Conservation (phyloP, 768 basidiomycete species). For the Lyophyllum shimeji region DNA sequence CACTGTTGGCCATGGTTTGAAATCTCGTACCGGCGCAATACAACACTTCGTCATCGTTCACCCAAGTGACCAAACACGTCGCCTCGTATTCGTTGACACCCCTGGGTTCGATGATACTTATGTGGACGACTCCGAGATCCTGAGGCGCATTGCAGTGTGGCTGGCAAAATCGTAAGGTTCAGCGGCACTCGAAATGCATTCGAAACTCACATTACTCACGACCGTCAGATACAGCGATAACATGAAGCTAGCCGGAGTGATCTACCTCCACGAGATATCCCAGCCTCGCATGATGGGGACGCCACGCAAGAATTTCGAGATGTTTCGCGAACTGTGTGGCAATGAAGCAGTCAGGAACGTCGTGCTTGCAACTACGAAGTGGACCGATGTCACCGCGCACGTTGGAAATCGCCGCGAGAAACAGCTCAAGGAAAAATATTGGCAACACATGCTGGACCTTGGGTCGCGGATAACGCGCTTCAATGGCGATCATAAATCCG, state of each 20-base stretch:
- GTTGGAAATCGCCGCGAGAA: constrained; percentile 38
- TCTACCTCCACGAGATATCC: constrained; percentile 15
- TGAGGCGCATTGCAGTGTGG: too few relatives aligned
- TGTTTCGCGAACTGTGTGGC: constrained; percentile 35
- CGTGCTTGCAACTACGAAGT: constrained; percentile 37
- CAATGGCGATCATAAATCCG: background rate
- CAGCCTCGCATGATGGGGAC: constrained; percentile 31
- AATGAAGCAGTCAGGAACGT: constrained; percentile 25
- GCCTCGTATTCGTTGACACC: constrained; percentile 16
- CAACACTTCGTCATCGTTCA: constrained; percentile 15
- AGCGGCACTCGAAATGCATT: too few relatives aligned
- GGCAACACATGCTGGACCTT: constrained; percentile 40
- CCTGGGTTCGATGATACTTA: too few relatives aligned
- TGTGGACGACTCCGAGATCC: too few relatives aligned
- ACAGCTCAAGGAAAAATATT: constrained; percentile 41
- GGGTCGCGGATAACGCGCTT: constrained; percentile 39
- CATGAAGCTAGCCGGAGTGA: constrained; percentile 4
- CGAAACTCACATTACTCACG: too few relatives aligned
- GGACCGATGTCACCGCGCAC: constrained; percentile 34
- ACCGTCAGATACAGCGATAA: constrained; percentile 14
- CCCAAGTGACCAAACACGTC: background rate
- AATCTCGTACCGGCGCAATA: constrained; percentile 35
- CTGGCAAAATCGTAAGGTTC: too few relatives aligned
- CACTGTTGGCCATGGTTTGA: constrained; percentile 30
- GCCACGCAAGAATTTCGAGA: constrained; percentile 23